Percentiles rank a stretch among this genome's conserved stretches.
These are phyloP conservation scores for Flammula alnicola DNA, from an alignment of 1,284 basidiomycete genomes.

Conservation along the genomic window DNA sequence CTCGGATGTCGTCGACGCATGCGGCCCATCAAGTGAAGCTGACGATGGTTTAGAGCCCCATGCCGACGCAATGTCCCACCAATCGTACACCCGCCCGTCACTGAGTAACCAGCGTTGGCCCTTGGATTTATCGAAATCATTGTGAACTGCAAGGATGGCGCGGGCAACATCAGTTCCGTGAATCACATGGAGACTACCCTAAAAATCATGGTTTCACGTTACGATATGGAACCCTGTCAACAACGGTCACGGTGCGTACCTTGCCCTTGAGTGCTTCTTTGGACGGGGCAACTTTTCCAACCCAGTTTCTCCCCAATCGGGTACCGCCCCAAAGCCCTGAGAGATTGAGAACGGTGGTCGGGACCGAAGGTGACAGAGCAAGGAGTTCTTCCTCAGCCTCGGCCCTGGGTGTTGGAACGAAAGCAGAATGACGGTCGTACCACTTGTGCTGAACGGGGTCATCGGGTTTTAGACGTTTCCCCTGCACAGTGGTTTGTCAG, in stretches of 20 bases:
- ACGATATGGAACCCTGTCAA: background rate
- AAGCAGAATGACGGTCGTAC: conserved; percentile 58
- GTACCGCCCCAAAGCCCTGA: conserved; percentile 65
- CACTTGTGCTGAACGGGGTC: conserved; percentile 34
- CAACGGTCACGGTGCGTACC: conserved; percentile 33
- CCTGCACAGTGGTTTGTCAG: conserved; percentile 20
- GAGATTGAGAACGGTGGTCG: conserved; percentile 63
- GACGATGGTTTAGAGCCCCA: conserved; percentile 40
- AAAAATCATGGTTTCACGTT: background rate
- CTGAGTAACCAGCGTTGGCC: conserved; percentile 63
- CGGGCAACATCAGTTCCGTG: conserved; percentile 63
- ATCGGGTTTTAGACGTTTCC: conserved; percentile 18
- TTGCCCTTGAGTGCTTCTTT: conserved; percentile 58
- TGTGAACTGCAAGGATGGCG: conserved; percentile 58
- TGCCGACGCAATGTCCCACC: conserved; percentile 68
- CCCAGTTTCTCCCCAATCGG: conserved; percentile 54
- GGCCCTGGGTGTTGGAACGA: conserved; percentile 47
- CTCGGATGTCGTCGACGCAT: conserved; percentile 7
- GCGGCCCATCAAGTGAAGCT: background rate
- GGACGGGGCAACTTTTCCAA: conserved; percentile 53
- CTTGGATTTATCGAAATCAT: conserved; percentile 42
- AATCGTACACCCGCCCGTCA: conserved; percentile 65
- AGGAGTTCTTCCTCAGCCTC: conserved; percentile 60
- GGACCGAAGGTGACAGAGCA: conserved; percentile 42
- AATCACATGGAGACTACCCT: conserved; percentile 65